phyloP scores from a whole-genome alignment of 371 early-diverging fungal species.

The Mortierella sp. region DNA sequence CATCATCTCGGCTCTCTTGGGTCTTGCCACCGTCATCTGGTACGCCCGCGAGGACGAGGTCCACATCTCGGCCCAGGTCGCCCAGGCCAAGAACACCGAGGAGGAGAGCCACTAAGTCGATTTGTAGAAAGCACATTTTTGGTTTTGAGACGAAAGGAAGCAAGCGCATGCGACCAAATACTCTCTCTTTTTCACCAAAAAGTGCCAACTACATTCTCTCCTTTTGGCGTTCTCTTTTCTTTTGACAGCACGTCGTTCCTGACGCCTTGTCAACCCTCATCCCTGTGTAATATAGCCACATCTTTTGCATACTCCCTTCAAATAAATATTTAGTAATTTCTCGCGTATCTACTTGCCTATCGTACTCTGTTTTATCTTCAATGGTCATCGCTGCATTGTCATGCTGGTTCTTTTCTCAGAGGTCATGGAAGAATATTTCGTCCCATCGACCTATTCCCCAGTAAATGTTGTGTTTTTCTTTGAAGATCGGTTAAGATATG shows the following conservation, averaged over 20 bases:
- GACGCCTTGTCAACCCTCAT: slow-evolving; percentile 13
- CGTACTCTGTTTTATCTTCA: not conserved
- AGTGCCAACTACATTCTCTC: not conserved
- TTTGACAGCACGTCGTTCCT: not conserved
- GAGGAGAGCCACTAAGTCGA: slow-evolving; percentile 38
- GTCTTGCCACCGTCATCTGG: slow-evolving; percentile 81
- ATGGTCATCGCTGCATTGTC: not conserved
- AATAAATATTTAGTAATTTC: slow-evolving; percentile 5
- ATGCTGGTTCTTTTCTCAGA: not conserved
- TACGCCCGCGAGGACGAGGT: slow-evolving; percentile 63
- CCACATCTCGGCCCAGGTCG: slow-evolving; percentile 38
- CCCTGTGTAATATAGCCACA: slow-evolving; percentile 43
- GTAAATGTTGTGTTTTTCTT: too few relatives aligned
- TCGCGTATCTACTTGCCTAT: not conserved
- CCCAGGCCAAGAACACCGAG: slow-evolving; percentile 42
- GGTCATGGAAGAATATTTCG: too few relatives aligned
- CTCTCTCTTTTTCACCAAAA: slow-evolving; percentile 16
- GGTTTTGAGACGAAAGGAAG: slow-evolving; percentile 32
- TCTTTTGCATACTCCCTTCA: slow-evolving; percentile 12
- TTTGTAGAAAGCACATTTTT: not conserved
- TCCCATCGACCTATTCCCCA: too few relatives aligned
- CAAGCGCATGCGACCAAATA: slow-evolving; percentile 44
- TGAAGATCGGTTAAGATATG: too few relatives aligned
- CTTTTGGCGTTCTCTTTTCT: not conserved
- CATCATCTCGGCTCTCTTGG: slow-evolving; percentile 78